phyloP scores from a whole-genome alignment of 2,329 filamentous ascomycete species.

The Fusarium buharicum region DNA sequence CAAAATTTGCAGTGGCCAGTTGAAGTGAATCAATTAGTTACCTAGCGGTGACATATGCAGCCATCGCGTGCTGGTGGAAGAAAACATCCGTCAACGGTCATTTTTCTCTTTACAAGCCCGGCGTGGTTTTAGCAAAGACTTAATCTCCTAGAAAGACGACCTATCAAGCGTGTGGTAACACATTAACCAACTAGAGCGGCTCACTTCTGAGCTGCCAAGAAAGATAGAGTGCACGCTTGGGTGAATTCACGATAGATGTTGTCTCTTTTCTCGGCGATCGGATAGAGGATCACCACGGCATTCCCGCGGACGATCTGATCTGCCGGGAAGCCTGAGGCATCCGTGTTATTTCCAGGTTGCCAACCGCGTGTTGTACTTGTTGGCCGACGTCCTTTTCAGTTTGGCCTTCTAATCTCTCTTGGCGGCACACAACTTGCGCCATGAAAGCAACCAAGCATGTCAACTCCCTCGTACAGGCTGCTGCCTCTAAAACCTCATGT shows the following conservation, averaged over 20 bases:
- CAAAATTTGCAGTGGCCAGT: slow-evolving; percentile 7
- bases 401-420: slow-evolving; percentile 18
- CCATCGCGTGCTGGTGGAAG: slow-evolving; percentile 23
- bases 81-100: slow-evolving; percentile 28
- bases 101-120: slow-evolving; percentile 4
- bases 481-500: slow-evolving; percentile 38
- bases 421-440: slow-evolving; percentile 29
- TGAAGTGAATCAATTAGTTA: slow-evolving; percentile 5
- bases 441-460: slow-evolving; percentile 38
- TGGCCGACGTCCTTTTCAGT: slow-evolving; percentile 15
- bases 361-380: slow-evolving; percentile 19
- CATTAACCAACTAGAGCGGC: not conserved
- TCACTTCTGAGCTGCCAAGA: slow-evolving; percentile 19
- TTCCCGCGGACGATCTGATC: slow-evolving; percentile 39
- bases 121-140: slow-evolving; percentile 22
- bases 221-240: slow-evolving; percentile 26
- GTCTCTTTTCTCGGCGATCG: slow-evolving; percentile 35
- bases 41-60: slow-evolving; percentile 28
- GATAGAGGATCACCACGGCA: slow-evolving; percentile 38
- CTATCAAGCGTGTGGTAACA: not conserved
- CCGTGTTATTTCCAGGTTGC: slow-evolving; percentile 27
- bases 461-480: slow-evolving; percentile 42
- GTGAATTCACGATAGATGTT: slow-evolving; percentile 22
- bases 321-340: slow-evolving; percentile 43
- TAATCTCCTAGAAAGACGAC: no score